Percentiles rank a stretch among this genome's conserved stretches.
Conservation (phyloP, 2,329 filamentous ascomycete genomes). For the Colletotrichum melonis region DNA sequence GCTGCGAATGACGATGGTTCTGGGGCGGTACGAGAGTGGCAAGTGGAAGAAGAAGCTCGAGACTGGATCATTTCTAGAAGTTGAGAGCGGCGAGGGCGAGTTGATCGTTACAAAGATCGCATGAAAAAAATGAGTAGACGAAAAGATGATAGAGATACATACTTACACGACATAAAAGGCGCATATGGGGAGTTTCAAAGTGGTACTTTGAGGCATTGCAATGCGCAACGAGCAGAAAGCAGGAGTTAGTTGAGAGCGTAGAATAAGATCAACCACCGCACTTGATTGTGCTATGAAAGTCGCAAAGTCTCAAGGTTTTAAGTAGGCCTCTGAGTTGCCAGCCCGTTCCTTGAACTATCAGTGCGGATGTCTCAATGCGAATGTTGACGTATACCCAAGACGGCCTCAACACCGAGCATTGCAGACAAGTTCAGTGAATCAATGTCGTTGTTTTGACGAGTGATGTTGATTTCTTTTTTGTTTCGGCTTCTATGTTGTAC, state of each 20-base stretch:
- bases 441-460: neutral
- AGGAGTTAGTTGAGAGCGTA: neutral
- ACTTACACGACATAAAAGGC: conserved; percentile 11
- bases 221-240: neutral
- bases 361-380: no score
- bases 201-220: neutral
- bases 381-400: neutral
- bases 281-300: neutral
- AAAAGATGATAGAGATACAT: conserved; percentile 27
- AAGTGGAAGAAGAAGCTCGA: conserved; percentile 84
- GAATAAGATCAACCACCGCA: neutral
- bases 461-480: neutral
- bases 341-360: no score
- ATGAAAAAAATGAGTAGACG: conserved; percentile 42
- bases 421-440: neutral
- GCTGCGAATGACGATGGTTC: conserved; percentile 80
- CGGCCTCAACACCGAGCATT: no score
- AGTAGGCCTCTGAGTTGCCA: no score
- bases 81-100: conserved; percentile 59
- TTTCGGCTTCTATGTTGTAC: conserved; percentile 8
- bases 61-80: conserved; percentile 62
- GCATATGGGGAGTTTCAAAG: neutral
- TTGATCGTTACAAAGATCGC: conserved; percentile 64
- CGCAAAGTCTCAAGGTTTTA: neutral
- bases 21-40: conserved; percentile 77